phyloP scores from a whole-genome alignment of 176 grass and related monocot genomes.

The Triticum monococcum region DNA sequence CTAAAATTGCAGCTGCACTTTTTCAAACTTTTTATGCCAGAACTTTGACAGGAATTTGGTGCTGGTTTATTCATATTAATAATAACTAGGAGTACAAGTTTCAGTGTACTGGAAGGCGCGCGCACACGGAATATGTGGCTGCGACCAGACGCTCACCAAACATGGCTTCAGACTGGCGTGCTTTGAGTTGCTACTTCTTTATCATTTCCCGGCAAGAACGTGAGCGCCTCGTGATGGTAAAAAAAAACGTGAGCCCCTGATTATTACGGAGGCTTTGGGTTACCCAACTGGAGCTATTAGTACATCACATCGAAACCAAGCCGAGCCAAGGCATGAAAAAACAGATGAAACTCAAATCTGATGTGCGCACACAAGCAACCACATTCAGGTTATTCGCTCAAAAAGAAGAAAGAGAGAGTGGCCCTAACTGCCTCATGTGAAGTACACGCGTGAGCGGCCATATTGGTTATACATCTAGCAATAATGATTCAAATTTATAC shows the following conservation, averaged over 20 bases:
- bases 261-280: background rate
- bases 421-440: background rate
- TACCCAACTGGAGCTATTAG: no score
- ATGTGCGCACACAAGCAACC: background rate
- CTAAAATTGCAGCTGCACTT: no score
- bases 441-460: conserved; percentile 3
- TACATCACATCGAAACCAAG: no score
- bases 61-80: background rate
- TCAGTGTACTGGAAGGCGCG: background rate
- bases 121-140: background rate
- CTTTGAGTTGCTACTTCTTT: background rate
- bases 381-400: background rate
- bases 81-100: background rate
- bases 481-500: background rate
- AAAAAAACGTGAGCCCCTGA: no score
- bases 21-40: background rate
- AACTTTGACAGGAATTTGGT: background rate
- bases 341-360: conserved; percentile 8
- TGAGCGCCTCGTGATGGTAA: background rate
- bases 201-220: background rate
- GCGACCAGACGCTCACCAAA: background rate
- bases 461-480: background rate
- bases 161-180: background rate
- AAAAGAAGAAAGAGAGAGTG: background rate
- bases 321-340: background rate